These are phyloP conservation scores for Pythium monospermum DNA, from an alignment of 352 stramenopile genomes.

Conservation along the genomic window DNA sequence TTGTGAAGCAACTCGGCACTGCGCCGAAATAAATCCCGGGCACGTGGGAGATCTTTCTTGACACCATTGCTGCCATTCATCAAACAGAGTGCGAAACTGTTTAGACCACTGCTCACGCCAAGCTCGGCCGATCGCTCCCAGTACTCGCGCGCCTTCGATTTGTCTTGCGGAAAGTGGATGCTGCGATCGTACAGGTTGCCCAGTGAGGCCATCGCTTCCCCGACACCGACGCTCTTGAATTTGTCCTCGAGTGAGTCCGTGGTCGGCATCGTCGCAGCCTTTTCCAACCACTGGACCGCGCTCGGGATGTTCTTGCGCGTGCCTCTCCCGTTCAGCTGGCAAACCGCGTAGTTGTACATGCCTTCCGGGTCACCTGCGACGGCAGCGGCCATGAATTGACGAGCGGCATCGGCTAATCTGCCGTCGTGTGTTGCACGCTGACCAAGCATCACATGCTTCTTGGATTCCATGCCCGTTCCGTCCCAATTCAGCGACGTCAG, in stretches of 20 bases:
- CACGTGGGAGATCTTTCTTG: background rate
- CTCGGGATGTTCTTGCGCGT: constrained; percentile 1
- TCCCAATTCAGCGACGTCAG: background rate
- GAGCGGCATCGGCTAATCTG: background rate
- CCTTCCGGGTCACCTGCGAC: constrained; percentile 1
- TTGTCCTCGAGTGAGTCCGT: background rate
- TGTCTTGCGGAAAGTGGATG: constrained; percentile 1
- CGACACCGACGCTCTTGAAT: constrained; percentile 2
- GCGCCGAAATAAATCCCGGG: constrained; percentile 6
- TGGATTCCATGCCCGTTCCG: background rate
- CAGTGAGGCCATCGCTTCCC: constrained; percentile 1
- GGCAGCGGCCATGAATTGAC: constrained; percentile 1
- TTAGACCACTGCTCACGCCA: background rate
- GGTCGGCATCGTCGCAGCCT: background rate
- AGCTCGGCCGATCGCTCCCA: background rate
- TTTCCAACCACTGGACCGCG: constrained; percentile 3
- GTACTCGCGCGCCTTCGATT: background rate
- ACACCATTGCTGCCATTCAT: constrained; percentile 2
- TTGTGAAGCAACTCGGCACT: constrained; percentile 7
- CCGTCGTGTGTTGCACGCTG: background rate
- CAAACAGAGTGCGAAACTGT: background rate
- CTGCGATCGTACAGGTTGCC: background rate
- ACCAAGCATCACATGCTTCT: constrained; percentile 2
- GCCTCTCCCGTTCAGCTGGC: background rate
- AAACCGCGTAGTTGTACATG: constrained; percentile 11